phyloP scores from a whole-genome alignment of 305 asterid genomes.

The Fraxinus sp. region DNA sequence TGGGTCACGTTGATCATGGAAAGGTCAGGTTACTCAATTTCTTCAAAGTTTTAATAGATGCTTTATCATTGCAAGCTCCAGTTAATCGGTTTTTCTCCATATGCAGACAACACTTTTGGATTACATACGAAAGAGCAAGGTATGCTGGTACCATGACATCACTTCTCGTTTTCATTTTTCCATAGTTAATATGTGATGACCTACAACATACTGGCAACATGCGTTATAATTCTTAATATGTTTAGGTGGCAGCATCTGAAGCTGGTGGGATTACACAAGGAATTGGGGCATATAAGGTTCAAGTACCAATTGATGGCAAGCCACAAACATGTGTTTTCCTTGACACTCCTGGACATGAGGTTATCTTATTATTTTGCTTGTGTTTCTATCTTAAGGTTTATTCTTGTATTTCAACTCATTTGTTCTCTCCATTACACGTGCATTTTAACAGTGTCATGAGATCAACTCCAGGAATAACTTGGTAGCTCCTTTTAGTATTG shows the following conservation, averaged over 20 bases:
- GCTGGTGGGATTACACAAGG: constrained; percentile 99
- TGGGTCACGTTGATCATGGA: constrained; percentile 99
- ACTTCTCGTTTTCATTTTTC: not conserved
- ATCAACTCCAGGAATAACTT: constrained; percentile 4
- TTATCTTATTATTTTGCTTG: constrained; percentile 24
- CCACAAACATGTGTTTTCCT: constrained; percentile 86
- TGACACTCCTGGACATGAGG: constrained; percentile 99
- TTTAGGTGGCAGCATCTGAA: constrained; percentile 95
- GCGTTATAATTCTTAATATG: constrained; percentile 23
- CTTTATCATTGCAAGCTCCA: constrained; percentile 23
- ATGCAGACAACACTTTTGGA: constrained; percentile 98
- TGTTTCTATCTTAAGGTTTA: constrained; percentile 17
- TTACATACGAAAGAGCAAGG: constrained; percentile 91
- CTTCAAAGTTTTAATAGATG: constrained; percentile 15
- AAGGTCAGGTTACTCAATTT: constrained; percentile 55
- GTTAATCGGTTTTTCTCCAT: constrained; percentile 41
- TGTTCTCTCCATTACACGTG: constrained; percentile 2
- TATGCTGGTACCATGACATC: constrained; percentile 31
- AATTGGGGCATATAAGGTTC: constrained; percentile 95
- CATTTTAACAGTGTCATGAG: not conserved
- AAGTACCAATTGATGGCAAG: constrained; percentile 83
- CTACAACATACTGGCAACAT: not conserved
- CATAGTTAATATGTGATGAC: constrained; percentile 16
- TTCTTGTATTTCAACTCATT: constrained; percentile 16
- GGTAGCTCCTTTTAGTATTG: constrained; percentile 2